Evolutionary conservation across 345 rosid genomes (phyloP), one percentile per base, ranked within the genome.

Genomic region (Firmiana major): DNA sequence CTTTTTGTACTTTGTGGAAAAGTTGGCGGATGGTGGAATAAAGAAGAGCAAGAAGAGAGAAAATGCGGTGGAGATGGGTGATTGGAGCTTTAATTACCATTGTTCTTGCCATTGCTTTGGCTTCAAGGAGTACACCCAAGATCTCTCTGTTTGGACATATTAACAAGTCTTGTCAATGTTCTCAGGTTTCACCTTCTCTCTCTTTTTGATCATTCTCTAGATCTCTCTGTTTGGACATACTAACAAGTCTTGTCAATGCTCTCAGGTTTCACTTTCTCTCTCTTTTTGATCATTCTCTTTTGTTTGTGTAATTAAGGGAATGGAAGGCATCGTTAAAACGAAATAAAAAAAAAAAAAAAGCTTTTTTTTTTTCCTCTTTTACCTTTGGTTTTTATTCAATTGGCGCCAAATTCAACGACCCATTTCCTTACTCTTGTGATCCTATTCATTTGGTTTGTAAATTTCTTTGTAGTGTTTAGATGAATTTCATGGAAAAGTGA

Each of bases 101-200:
- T 49, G 10, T 88, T 42, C 42, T 89, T 74, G 90, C 96, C 53
- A 79, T 80, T 16, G 82, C 85, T 10, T 36, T 87, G 5, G 83
- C 85, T 62, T 86, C 88, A 42, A 71, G 64, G 1, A 51, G 64
- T 79, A 49, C 73, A 0, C 74, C 84, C 10, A 80, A 57, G 74
- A 51, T 81, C 66, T 83, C 75, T 79, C 84, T 85, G 34, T 78
- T 73, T 80, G 85, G 79, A 8, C 63, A 73, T 1, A 60, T 72
- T n/a, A 69, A 78, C 12, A 81, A 80, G 59, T 69, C 86, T 43
- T 94, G 97, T 75, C 81, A 54, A 62, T 92, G 97, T 77, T 81
- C 80, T 75, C 77, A 91, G 98, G 97, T 90, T 80, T 31, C 26
- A 26, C 7, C 81, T 70, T 74, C 71, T 74, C 22, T 69, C 36